Base-by-base conservation (phyloP, 148 eudicot species). In the Oxyria digyna region DNA sequence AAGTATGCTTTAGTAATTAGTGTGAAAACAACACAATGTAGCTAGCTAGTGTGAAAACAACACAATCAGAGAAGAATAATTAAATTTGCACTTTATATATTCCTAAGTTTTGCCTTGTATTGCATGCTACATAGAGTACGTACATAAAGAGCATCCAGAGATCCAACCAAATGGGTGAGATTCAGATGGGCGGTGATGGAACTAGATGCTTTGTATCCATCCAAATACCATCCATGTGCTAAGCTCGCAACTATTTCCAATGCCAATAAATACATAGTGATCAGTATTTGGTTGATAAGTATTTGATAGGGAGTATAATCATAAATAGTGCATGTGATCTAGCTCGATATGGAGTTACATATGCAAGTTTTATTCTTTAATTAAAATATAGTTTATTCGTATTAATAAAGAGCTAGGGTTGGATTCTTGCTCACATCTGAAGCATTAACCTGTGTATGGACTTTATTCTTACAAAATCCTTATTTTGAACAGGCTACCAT, bases 221-320 rank as follows among this genome's bases (percentile, higher is more conserved):
- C n/a, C n/a, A n/a, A n/a, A n/a, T n/a, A n/a, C n/a, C 26, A 50
- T 50, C 57, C 57, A 50, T 50, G 57, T 50, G 63, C 35, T 55
- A 12, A 26, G 31, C 8, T n/a, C n/a, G n/a, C n/a, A n/a, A 23
- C 59, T 27, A 50, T 50, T 50, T 50, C 59, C 59, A 50, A 50
- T 20, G 59, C 29, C 21, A 50, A 50, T 50, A 9, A 50, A 23
- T 23, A 50, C 13, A 45, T 9, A 23, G 9, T 50, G 26, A n/a
- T n/a, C n/a, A 18, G 27, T 23, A 8, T 50, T 50, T 8, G 23
- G 23, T 50, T 18, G 27, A 11, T 45, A n/a, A 20, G 20, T 45
- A 45, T 21, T 48, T 21, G 59, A 50, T 50, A 50, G 8, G 57
- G 20, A 20, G 26, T 1, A 50, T 50, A 20, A 20, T 50, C 59